A percentile compares a stretch with the other conserved stretches of the same genome.
Conservation (phyloP, 108 stramenopile species). For the Skeletonema costatum region DNA sequence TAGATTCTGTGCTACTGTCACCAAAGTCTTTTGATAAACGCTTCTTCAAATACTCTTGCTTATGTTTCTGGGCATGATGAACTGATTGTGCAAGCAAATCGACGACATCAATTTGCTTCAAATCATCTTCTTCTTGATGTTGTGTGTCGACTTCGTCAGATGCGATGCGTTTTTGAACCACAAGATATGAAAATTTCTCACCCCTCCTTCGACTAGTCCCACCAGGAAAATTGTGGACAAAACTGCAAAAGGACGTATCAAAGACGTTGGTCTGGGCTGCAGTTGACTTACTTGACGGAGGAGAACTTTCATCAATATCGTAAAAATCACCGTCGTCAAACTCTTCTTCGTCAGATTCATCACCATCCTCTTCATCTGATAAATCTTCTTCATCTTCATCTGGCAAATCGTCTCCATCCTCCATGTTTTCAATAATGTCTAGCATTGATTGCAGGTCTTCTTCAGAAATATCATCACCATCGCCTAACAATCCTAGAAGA, state of each 20-base stretch:
- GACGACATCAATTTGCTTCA: conserved; percentile 38
- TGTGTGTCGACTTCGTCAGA: neutral
- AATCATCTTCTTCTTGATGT: neutral
- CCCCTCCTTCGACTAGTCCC: conserved; percentile 50
- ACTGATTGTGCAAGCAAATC: conserved; percentile 54
- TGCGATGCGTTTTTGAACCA: conserved; percentile 68
- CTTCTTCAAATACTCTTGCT: conserved; percentile 17
- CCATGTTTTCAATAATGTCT: conserved; percentile 19
- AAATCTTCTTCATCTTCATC: conserved; percentile 35
- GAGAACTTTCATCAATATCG: conserved; percentile 2
- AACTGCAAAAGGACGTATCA: conserved; percentile 74
- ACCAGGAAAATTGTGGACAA: conserved; percentile 83
- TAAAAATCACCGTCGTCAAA: conserved; percentile 17
- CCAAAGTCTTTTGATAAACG: conserved; percentile 7
- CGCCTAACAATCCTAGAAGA: conserved; percentile 13
- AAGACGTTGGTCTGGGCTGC: conserved; percentile 61
- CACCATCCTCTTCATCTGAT: conserved; percentile 23
- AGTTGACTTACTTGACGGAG: neutral
- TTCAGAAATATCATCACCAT: conserved; percentile 16
- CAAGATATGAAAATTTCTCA: conserved; percentile 87
- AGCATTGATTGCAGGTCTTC: conserved; percentile 36
- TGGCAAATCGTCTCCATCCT: neutral
- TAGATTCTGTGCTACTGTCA: neutral
- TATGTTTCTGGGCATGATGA: conserved; percentile 41
- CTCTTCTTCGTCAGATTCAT: conserved; percentile 41